Percentiles rank a stretch among this genome's conserved stretches.
Evolutionary conservation across 306 rosid genomes (phyloP).

Genomic region (Lathyrus aphaca): DNA sequence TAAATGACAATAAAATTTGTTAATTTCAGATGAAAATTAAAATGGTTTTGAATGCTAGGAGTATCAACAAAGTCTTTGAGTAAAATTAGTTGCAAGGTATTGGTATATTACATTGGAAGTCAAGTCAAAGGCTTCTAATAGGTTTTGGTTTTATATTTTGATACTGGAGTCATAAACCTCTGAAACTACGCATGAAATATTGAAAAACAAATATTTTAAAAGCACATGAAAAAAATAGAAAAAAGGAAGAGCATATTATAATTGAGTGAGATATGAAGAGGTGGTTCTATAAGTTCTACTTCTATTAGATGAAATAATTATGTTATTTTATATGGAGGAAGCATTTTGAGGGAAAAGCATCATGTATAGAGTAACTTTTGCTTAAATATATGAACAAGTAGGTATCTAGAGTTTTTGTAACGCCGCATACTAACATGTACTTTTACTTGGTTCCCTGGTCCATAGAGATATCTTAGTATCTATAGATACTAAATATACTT

Average conservation of each 20-base stretch:
- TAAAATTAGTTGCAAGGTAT: neutral
- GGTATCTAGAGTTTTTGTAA: slow-evolving; percentile 7
- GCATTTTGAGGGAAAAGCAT: slow-evolving; percentile 4
- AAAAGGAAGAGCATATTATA: slow-evolving; percentile 8
- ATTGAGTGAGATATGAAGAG: slow-evolving; percentile 6
- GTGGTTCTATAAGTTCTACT: neutral
- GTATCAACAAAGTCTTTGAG: neutral
- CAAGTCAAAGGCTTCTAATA: neutral
- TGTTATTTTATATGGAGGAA: neutral
- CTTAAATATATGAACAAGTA: slow-evolving; percentile 9
- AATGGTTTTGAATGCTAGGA: neutral
- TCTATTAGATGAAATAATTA: neutral
- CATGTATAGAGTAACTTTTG: slow-evolving; percentile 1
- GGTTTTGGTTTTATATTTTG: neutral
- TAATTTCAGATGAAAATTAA: neutral
- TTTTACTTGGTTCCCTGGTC: neutral
- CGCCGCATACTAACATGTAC: neutral
- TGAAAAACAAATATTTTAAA: neutral
- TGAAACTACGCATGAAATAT: slow-evolving; percentile 12
- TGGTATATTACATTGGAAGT: neutral
- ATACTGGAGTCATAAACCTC: neutral
- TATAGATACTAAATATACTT: neutral
- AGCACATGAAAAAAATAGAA: neutral
- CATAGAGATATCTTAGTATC: slow-evolving; percentile 9
- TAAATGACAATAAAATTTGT: neutral